Percentiles rank a stretch among this genome's conserved stretches.
Conservation (phyloP, 192 early-diverging fungal genomes). For the Chytriomyces hyalinus region DNA sequence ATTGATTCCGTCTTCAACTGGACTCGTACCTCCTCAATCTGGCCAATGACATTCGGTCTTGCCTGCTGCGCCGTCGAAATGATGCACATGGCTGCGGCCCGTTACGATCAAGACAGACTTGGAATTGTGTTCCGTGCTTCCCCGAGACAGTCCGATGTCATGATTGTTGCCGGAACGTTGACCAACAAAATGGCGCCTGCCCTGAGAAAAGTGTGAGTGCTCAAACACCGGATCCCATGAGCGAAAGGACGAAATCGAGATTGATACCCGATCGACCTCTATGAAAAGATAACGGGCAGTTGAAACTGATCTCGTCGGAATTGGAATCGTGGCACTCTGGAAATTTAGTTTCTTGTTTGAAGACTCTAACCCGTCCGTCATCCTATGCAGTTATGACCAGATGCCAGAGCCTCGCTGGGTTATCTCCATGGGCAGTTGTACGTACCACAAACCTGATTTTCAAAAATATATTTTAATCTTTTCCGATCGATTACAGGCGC, state of each 20-base stretch:
- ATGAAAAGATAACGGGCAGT: too few species aligned
- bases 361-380: neutral
- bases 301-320: too few species aligned
- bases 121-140: constrained; percentile 97
- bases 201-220: constrained; percentile 69
- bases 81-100: constrained; percentile 94
- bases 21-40: constrained; percentile 88
- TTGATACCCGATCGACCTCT: too few species aligned
- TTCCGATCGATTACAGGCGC: constrained; percentile 51
- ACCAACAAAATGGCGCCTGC: constrained; percentile 99
- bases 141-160: constrained; percentile 96
- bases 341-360: too few species aligned
- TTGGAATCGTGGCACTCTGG: too few species aligned
- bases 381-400: constrained; percentile 52
- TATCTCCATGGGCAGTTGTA: constrained; percentile 95
- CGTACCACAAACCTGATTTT: neutral
- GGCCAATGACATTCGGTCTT: constrained; percentile 77
- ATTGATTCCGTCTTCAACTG: constrained; percentile 93
- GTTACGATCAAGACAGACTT: constrained; percentile 97
- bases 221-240: neutral
- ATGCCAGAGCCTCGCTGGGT: constrained; percentile 99
- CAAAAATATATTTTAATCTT: neutral
- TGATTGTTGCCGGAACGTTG: constrained; percentile 98
- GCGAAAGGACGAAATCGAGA: neutral
- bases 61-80: constrained; percentile 98